phyloP scores from a whole-genome alignment of 805 yeast species.

The Saturnispora hagleri region DNA sequence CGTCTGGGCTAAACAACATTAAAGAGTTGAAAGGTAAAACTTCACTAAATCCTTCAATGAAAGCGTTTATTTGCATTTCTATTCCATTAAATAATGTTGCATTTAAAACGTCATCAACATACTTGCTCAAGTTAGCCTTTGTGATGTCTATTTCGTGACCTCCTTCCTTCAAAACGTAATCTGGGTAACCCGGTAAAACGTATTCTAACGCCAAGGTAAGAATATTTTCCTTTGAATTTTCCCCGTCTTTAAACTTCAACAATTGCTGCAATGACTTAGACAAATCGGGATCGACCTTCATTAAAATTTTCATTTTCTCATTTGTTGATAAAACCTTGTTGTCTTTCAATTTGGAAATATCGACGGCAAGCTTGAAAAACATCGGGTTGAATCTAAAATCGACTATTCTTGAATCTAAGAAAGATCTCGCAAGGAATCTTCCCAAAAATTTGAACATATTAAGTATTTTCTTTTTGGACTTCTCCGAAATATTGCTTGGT shows the following conservation, averaged over 20 bases:
- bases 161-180: conserved; percentile 43
- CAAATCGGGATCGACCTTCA: conserved; percentile 46
- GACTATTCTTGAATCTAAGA: conserved; percentile 78
- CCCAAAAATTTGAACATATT: conserved; percentile 63
- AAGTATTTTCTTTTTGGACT: conserved; percentile 27
- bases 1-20: conserved; percentile 63
- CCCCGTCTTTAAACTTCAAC: conserved; percentile 6
- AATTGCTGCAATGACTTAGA: conserved; percentile 26
- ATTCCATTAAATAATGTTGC: conserved; percentile 58
- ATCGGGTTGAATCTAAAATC: conserved; percentile 70
- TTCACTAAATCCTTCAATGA: conserved; percentile 70
- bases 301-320: conserved; percentile 31
- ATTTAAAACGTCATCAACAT: conserved; percentile 49
- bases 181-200: conserved; percentile 68
- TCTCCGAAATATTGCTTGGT: conserved; percentile 6
- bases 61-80: conserved; percentile 51
- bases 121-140: conserved; percentile 45
- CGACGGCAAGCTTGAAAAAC: conserved; percentile 54
- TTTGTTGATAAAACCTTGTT: not conserved
- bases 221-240: conserved; percentile 28
- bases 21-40: conserved; percentile 75
- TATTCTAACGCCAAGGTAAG: conserved; percentile 53
- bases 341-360: conserved; percentile 1
- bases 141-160: conserved; percentile 48
- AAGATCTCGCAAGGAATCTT: conserved; percentile 74